Base-by-base conservation (phyloP, 2,329 filamentous ascomycete genomes). In the Aschersonia sp. region DNA sequence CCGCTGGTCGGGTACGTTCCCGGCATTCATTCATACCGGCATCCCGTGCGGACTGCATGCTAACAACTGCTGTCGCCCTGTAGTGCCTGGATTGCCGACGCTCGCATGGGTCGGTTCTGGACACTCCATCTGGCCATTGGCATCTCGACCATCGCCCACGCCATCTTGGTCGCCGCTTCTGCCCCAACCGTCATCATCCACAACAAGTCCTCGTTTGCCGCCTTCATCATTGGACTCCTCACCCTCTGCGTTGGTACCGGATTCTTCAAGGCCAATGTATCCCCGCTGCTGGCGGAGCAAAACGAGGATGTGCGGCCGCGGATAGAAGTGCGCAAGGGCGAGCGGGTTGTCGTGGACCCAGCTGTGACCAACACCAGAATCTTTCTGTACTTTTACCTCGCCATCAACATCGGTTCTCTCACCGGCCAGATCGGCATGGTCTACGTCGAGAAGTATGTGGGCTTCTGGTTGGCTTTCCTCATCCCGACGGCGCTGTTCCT, bases 261-360 rank as follows among this genome's bases (percentile, higher is more conserved):
- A 51, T 83, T 85, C 57, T 87, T 89, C 75, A 90, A 89, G 69
- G 77, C 81, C 52, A 89, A 89, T 58, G 83, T 89, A 42, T 79
- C 81, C 0, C 80, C 82, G 0, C 66, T 86, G 14, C 76, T 87
- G 48, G 81, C 81, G 22, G 83, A 87, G 56, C 82, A 87, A 62
- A 81, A 82, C 60, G 70, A 69, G 35, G 74, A 78, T 49, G 72
- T 68, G 4, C 73, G 70, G 50, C 73, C 79, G 52, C 72, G 70
- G 45, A 71, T 85, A 47, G 68, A 75, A 53, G 73, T 69, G 2
- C 65, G 69, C 41, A 64, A 66, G 12, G 83, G 83, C 47, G 74
- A 84, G 63, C 78, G 78, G 22, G 79, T 85, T 52, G 82, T 87
- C 52, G 73, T 84, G 43, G 83, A 86, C 55, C 82, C 81, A 0